Percentiles rank a stretch among this genome's conserved stretches.
These are phyloP conservation scores for Cucumis hystrix DNA, from an alignment of 306 rosid genomes.

Conservation along the genomic window DNA sequence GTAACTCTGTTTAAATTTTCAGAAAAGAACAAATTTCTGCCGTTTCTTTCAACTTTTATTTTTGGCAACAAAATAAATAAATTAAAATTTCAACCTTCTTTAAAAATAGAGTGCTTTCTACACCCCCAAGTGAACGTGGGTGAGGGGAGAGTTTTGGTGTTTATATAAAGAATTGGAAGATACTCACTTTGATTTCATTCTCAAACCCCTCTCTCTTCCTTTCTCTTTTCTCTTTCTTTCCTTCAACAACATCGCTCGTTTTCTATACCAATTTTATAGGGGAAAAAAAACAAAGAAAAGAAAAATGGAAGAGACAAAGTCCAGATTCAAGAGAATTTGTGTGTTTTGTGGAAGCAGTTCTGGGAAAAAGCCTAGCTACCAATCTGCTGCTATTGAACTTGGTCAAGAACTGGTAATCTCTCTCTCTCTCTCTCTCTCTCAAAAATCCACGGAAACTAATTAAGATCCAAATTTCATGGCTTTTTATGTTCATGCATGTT, in stretches of 20 bases:
- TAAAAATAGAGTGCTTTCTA: not conserved
- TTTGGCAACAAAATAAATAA: not conserved
- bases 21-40: not conserved
- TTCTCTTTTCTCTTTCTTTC: not conserved
- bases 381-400: conserved; percentile 87
- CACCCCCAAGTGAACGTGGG: not conserved
- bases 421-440: not conserved
- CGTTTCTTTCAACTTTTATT: not conserved
- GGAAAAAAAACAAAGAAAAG: not conserved
- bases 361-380: conserved; percentile 85
- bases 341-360: conserved; percentile 98
- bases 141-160: not conserved
- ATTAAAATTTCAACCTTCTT: not conserved
- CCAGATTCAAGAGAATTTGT: conserved; percentile 84
- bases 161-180: conserved; percentile 11
- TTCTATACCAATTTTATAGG: not conserved
- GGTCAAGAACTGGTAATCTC: conserved; percentile 67
- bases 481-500: not conserved
- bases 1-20: not conserved
- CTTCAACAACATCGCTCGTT: not conserved
- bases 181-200: conserved; percentile 23
- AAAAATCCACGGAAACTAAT: not conserved
- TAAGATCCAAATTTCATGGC: not conserved
- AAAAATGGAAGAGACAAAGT: conserved; percentile 64
- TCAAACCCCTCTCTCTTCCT: conserved; percentile 13